A percentile compares a stretch with the other conserved stretches of the same genome.
These are phyloP conservation scores for Dendrobium chrysotoxum DNA, from an alignment of 106 monocot genomes.

Conservation along the genomic window DNA sequence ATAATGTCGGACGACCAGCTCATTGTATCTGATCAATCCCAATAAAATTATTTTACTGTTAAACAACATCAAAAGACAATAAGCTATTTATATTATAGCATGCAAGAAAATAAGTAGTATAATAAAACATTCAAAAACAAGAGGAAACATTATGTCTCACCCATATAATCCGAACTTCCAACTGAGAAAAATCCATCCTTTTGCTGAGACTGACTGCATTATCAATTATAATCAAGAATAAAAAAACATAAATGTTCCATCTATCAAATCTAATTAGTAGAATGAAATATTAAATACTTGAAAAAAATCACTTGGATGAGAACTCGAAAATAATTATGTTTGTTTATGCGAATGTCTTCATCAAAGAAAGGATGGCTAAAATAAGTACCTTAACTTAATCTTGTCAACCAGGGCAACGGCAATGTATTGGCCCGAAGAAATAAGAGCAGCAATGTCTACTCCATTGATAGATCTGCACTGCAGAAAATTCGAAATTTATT, in stretches of 20 bases:
- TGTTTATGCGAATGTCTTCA: not conserved
- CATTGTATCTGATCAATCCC: not conserved
- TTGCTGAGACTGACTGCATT: constrained; percentile 32
- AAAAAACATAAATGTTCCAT: not conserved
- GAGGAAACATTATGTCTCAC: constrained; percentile 24
- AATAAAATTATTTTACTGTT: not conserved
- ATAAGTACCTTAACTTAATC: constrained; percentile 47
- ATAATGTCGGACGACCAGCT: too few relatives aligned
- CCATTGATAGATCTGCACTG: constrained; percentile 60
- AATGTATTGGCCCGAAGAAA: constrained; percentile 54
- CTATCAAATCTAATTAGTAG: not conserved
- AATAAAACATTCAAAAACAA: not conserved
- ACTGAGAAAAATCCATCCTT: constrained; percentile 29
- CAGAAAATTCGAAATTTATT: constrained; percentile 18
- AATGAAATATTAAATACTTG: not conserved
- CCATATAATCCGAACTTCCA: constrained; percentile 44
- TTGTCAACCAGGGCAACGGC: constrained; percentile 68
- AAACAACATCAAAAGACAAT: not conserved
- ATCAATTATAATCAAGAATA: not conserved
- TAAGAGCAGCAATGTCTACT: constrained; percentile 40
- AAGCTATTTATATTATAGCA: not conserved
- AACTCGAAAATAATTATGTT: not conserved
- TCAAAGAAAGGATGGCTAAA: constrained; percentile 1
- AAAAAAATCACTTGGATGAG: not conserved
- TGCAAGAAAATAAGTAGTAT: not conserved